A percentile compares a stretch with the other conserved stretches of the same genome.
Evolutionary conservation across 2,329 filamentous ascomycete species (phyloP).

Genomic region (Fusarium sp.): DNA sequence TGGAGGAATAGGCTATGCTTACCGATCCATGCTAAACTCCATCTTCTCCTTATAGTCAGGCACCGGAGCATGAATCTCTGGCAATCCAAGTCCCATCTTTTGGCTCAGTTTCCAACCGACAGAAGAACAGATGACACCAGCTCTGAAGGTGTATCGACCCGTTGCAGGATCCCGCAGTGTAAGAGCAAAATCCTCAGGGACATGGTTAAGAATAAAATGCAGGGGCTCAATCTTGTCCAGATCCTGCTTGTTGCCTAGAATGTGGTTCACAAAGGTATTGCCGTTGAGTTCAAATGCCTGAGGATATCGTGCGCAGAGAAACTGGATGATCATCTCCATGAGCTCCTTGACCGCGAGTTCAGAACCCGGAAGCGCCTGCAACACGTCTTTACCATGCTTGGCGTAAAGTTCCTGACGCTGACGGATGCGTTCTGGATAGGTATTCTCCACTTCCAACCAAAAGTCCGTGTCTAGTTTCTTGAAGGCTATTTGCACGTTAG

Average conservation of each 20-base stretch:
- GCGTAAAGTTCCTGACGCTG: slow-evolving; percentile 75
- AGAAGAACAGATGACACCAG: slow-evolving; percentile 81
- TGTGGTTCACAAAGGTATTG: slow-evolving; percentile 73
- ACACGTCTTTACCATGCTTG: slow-evolving; percentile 71
- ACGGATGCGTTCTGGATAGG: slow-evolving; percentile 74
- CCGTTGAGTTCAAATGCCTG: slow-evolving; percentile 75
- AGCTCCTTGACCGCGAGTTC: slow-evolving; percentile 86
- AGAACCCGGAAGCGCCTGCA: slow-evolving; percentile 77
- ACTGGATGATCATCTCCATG: slow-evolving; percentile 88
- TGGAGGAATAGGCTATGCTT: slow-evolving; percentile 36
- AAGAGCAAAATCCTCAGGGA: slow-evolving; percentile 87
- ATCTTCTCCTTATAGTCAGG: slow-evolving; percentile 91
- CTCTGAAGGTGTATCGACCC: slow-evolving; percentile 80
- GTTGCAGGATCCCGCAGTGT: slow-evolving; percentile 77
- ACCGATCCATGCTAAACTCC: slow-evolving; percentile 88
- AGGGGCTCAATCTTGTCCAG: slow-evolving; percentile 74
- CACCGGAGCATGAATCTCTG: slow-evolving; percentile 78
- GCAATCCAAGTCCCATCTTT: slow-evolving; percentile 78
- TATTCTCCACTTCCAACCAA: slow-evolving; percentile 89
- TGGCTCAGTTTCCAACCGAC: slow-evolving; percentile 82
- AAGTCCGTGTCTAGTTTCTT: slow-evolving; percentile 84
- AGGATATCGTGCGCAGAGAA: slow-evolving; percentile 82
- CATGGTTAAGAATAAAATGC: slow-evolving; percentile 77
- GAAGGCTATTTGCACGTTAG: slow-evolving; percentile 68
- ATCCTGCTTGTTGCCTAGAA: slow-evolving; percentile 72